phyloP scores from a whole-genome alignment of 257 asterid genomes.

The Marsdenia floribunda region DNA sequence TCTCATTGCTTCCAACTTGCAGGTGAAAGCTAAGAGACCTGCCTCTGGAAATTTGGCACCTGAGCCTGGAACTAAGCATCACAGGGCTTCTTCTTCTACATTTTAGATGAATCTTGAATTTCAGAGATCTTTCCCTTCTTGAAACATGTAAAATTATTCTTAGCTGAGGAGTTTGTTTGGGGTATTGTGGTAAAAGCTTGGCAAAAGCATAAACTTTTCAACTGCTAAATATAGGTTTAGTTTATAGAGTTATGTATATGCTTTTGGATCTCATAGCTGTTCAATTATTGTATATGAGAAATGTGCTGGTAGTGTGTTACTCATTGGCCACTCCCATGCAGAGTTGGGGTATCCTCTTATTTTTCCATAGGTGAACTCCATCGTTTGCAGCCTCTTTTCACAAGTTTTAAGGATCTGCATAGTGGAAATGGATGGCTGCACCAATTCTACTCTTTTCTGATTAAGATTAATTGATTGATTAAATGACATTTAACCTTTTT shows the following conservation, averaged over 20 bases:
- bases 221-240: background rate
- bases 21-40: slow-evolving; percentile 42
- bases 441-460: too few relatives aligned
- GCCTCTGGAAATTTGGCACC: slow-evolving; percentile 36
- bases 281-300: background rate
- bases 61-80: slow-evolving; percentile 32
- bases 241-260: background rate
- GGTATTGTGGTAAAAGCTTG: background rate
- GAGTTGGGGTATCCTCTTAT: background rate
- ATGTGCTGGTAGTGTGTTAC: background rate
- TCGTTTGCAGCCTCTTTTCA: too few relatives aligned
- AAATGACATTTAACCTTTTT: too few relatives aligned
- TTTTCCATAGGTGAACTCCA: too few relatives aligned
- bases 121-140: background rate
- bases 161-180: background rate
- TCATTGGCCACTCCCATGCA: background rate
- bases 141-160: slow-evolving; percentile 1
- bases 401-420: too few relatives aligned
- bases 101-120: background rate
- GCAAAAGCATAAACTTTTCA: background rate
- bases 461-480: too few relatives aligned
- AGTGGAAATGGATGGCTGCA: too few relatives aligned
- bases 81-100: slow-evolving; percentile 24
- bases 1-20: slow-evolving; percentile 6
- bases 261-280: background rate